A percentile compares a stretch with the other conserved stretches of the same genome.
Conservation (phyloP, 176 grass and related monocot species). For the Phoenix dactylifera region DNA sequence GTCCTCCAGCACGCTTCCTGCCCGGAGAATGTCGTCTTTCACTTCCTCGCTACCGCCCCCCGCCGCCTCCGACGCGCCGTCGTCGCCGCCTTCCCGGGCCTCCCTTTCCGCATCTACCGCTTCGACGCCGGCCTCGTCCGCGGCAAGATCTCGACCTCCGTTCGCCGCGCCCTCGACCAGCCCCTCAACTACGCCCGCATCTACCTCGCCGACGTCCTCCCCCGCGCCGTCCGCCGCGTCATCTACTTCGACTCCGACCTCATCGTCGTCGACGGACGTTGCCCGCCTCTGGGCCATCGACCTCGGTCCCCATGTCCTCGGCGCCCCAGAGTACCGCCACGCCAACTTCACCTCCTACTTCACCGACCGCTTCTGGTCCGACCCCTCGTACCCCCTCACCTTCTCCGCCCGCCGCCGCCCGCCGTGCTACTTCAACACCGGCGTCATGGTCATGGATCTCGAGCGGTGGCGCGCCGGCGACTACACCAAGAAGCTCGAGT, state of each 20-base stretch:
- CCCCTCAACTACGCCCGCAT: slow-evolving; percentile 98
- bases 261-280: slow-evolving; percentile 90
- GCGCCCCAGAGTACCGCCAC: slow-evolving; percentile 92
- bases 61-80: slow-evolving; percentile 49
- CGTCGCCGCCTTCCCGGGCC: slow-evolving; percentile 69
- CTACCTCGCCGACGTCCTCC: slow-evolving; percentile 88
- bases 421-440: slow-evolving; percentile 99
- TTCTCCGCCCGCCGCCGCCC: slow-evolving; percentile 43
- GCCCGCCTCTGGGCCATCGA: slow-evolving; percentile 83
- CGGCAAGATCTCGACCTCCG: slow-evolving; percentile 82
- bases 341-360: slow-evolving; percentile 99
- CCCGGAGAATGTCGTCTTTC: slow-evolving; percentile 83
- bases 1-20: slow-evolving; percentile 90
- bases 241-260: slow-evolving; percentile 94
- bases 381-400: slow-evolving; percentile 37
- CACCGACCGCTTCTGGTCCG: slow-evolving; percentile 71
- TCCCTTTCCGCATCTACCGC: slow-evolving; percentile 59
- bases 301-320: slow-evolving; percentile 59
- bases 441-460: slow-evolving; percentile 97
- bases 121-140: slow-evolving; percentile 79
- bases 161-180: slow-evolving; percentile 95
- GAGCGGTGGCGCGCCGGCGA: slow-evolving; percentile 56
- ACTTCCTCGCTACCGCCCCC: slow-evolving; percentile 85
- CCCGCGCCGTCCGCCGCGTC: slow-evolving; percentile 53
- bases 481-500: slow-evolving; percentile 74